Conservation (phyloP, 306 rosid species). For the Trifolium repens region DNA sequence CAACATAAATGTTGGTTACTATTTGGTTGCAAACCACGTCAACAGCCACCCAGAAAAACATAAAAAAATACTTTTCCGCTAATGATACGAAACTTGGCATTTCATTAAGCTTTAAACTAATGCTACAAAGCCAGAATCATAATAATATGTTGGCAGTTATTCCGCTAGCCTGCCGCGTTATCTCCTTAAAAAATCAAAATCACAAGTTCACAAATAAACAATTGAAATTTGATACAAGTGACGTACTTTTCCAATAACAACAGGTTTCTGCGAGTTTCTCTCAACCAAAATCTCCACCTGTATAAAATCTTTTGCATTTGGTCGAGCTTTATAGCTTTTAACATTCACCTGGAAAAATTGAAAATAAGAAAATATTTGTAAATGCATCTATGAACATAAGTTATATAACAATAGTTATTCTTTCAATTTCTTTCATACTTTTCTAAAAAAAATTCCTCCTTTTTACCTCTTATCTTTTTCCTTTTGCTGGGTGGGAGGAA, state of each 20-base stretch:
- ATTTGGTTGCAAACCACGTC: conserved; percentile 1
- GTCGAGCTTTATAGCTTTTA: conserved; percentile 86
- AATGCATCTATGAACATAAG: background rate
- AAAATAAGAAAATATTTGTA: conserved; percentile 21
- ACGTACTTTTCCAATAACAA: conserved; percentile 80
- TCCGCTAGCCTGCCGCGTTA: background rate
- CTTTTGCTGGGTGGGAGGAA: conserved; percentile 7
- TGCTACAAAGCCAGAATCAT: background rate
- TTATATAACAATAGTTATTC: background rate
- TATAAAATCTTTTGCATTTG: conserved; percentile 85
- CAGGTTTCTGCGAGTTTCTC: conserved; percentile 84
- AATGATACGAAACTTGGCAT: background rate
- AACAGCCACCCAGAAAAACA: no score
- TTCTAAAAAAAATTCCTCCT: background rate
- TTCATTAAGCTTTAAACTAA: background rate
- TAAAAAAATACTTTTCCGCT: no score
- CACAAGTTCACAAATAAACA: conserved; percentile 20
- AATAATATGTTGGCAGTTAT: conserved; percentile 12
- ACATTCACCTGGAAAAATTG: conserved; percentile 73
- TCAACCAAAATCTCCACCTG: conserved; percentile 91
- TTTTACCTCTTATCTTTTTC: background rate
- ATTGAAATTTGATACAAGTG: conserved; percentile 28
- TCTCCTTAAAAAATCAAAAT: background rate
- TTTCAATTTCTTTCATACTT: conserved; percentile 4
- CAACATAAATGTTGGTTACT: conserved; percentile 30